Evolutionary conservation across 2,329 filamentous ascomycete genomes (phyloP), one percentile per base, ranked within the genome.

Genomic region (Alternaria sp.): DNA sequence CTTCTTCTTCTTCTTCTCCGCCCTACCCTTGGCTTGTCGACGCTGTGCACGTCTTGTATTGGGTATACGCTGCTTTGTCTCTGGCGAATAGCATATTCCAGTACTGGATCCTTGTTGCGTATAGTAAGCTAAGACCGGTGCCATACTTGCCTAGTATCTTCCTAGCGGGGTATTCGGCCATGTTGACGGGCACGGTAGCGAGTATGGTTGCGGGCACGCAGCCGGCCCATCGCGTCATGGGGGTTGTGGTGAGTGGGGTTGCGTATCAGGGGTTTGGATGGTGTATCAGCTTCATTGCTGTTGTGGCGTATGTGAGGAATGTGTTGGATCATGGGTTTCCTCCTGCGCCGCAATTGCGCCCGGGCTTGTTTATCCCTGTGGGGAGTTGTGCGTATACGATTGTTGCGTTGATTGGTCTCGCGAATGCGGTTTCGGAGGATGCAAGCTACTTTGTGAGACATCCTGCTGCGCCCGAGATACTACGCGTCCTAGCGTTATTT

Each of bases 201-300:
- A 14, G 12, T 5, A 14, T 36, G 12, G 14, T 36, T 2, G 32
- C 12, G 32, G 11, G 12, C 5, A 36, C 12, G 32, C 14, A 36
- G 14, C 32, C 14, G 3, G 14, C 5, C 1, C 5, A 49, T 3
- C 75, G 83, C 0, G 84, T 86, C 0, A 72, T 90, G 5, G 81
- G 86, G 2, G 89, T 92, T 59, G 81, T 91, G 60, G 80, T 88
- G 20, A 87, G 86, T 0, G 90, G 90, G 1, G 74, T 90, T 28
- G 87, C 88, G 0, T 90, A 86, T 66, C 89, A 92, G 73, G 90
- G 90, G 0, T 80, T 92, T 0, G 90, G 90, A 2, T 85, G 90
- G 65, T 83, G 85, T 14, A 84, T 92, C 12, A 85, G 88, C 1
- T 81, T 87, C 56, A 84, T 91, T 74, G 90, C 92, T 83, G 90